Evolutionary conservation across 164 flowering plant genomes (phyloP).

Genomic region (Piper betle): DNA sequence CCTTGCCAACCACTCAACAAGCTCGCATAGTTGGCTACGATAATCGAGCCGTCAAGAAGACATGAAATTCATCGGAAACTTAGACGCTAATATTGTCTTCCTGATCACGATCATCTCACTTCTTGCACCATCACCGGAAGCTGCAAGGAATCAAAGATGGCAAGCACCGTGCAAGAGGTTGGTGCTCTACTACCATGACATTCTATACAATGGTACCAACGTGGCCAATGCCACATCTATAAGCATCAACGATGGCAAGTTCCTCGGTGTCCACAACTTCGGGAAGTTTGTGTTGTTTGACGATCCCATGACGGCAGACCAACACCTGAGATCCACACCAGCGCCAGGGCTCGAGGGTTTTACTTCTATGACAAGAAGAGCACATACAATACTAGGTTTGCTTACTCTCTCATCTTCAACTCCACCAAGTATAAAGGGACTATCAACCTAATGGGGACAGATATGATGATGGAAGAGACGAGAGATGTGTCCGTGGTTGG

Average conservation of each 20-base stretch:
- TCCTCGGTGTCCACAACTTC: constrained; percentile 14
- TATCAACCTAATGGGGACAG: constrained; percentile 27
- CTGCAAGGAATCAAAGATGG: constrained; percentile 6
- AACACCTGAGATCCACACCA: constrained; percentile 17
- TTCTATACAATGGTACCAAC: constrained; percentile 31
- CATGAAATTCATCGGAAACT: too few relatives aligned
- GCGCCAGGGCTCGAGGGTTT: constrained; percentile 8
- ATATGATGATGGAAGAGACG: constrained; percentile 18
- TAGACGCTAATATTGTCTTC: too few relatives aligned
- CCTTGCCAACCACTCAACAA: too few relatives aligned
- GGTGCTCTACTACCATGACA: constrained; percentile 36
- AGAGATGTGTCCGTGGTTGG: constrained; percentile 21
- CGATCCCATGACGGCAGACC: constrained; percentile 27
- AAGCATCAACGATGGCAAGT: neutral
- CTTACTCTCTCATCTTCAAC: constrained; percentile 23
- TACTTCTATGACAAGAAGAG: constrained; percentile 26
- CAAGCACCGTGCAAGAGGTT: constrained; percentile 28
- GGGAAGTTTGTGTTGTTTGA: constrained; percentile 41
- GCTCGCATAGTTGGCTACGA: too few relatives aligned
- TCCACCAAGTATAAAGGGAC: constrained; percentile 23
- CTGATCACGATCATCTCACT: neutral
- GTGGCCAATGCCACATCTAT: constrained; percentile 24
- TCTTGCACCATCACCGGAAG: neutral
- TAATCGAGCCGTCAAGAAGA: too few relatives aligned
- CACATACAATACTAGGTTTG: constrained; percentile 25